phyloP scores from a whole-genome alignment of 441 rosid genomes.

The Pelargonium myrrhifolium region DNA sequence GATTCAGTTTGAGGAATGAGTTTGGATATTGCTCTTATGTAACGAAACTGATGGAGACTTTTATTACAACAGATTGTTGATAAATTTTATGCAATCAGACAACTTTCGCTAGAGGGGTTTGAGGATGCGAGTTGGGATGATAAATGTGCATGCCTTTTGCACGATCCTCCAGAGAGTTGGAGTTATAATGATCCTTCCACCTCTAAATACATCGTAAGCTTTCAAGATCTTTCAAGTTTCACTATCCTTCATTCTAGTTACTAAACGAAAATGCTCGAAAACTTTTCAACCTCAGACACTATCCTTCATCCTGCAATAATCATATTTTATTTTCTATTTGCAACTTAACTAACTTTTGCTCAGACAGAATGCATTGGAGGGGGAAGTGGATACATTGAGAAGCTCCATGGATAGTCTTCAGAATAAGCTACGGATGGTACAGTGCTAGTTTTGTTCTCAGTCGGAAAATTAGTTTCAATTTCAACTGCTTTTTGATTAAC shows the following conservation, averaged over 20 bases:
- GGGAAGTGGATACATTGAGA: slow-evolving; percentile 57
- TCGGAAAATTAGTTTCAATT: slow-evolving; percentile 12
- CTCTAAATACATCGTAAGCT: slow-evolving; percentile 70
- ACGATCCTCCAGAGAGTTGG: slow-evolving; percentile 70
- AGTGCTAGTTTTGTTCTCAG: background rate
- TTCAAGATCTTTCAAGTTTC: background rate
- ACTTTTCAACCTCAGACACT: background rate
- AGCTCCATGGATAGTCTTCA: slow-evolving; percentile 57
- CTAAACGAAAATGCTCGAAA: background rate
- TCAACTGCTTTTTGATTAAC: background rate
- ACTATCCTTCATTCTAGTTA: slow-evolving; percentile 9
- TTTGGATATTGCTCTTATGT: slow-evolving; percentile 3
- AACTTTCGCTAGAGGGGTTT: slow-evolving; percentile 38
- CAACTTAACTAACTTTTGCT: slow-evolving; percentile 61
- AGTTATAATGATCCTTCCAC: slow-evolving; percentile 76
- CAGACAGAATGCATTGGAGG: slow-evolving; percentile 97
- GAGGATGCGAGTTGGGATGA: slow-evolving; percentile 53
- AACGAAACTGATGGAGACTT: slow-evolving; percentile 1
- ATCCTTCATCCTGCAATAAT: background rate
- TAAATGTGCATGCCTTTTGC: slow-evolving; percentile 59
- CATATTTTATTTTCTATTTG: slow-evolving; percentile 25
- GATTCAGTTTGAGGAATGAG: background rate
- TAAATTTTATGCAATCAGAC: slow-evolving; percentile 66
- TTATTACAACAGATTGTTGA: slow-evolving; percentile 47
- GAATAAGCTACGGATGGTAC: slow-evolving; percentile 75